Conservation (phyloP, 108 stramenopile species). For the Cyclotella atomus region DNA sequence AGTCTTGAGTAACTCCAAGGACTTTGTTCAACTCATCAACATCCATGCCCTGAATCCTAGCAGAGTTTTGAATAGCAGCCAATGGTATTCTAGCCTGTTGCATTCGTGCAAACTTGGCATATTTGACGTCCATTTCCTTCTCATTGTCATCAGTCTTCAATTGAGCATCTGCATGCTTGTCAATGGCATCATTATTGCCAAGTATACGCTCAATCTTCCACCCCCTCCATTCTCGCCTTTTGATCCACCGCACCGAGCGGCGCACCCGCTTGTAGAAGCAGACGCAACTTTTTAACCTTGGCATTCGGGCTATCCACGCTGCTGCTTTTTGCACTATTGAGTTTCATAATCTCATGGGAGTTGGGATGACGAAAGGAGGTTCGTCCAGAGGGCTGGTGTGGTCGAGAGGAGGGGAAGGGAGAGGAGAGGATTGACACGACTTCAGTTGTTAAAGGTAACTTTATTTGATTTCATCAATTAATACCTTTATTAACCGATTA, state of each 20-base stretch:
- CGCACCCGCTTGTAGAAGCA: constrained; percentile 54
- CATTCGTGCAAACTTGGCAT: constrained; percentile 41
- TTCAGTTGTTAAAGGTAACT: no score
- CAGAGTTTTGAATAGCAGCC: constrained; percentile 44
- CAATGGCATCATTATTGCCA: neutral
- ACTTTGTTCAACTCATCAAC: constrained; percentile 24
- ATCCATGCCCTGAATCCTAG: constrained; percentile 45
- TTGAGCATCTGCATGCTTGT: no score
- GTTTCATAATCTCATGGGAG: neutral
- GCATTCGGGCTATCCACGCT: neutral
- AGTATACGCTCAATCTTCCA: constrained; percentile 35
- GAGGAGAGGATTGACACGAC: no score
- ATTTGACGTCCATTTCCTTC: neutral
- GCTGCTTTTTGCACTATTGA: neutral
- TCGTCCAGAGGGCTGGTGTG: no score
- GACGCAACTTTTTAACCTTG: constrained; percentile 46
- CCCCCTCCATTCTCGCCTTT: constrained; percentile 50
- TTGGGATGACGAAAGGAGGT: no score
- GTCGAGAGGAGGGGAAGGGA: no score
- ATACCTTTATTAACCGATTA: no score
- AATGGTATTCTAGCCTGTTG: constrained; percentile 45
- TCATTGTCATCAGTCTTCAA: neutral
- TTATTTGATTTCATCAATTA: no score
- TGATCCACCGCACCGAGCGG: constrained; percentile 54
- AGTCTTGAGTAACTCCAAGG: neutral